phyloP scores from a whole-genome alignment of 1,284 basidiomycete genomes.

The Pascua guehoae region DNA sequence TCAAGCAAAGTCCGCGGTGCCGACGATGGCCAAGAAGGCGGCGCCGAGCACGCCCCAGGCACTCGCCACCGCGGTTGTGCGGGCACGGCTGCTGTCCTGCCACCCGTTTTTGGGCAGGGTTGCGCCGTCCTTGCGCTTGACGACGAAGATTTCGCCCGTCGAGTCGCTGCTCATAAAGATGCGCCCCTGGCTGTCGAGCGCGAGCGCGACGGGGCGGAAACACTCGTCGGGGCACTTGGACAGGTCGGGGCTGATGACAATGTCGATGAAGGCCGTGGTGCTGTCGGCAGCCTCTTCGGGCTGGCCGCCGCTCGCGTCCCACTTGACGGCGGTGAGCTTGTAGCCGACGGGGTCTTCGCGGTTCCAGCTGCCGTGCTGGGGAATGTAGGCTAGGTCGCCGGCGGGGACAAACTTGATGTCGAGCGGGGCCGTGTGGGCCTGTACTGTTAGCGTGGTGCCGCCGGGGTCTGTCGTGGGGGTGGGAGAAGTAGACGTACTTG shows the following conservation, averaged over 20 bases:
- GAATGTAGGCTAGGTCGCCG: slow-evolving; percentile 6
- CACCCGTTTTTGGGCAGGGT: not conserved
- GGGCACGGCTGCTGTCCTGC: too few relatives aligned
- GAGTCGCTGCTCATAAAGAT: slow-evolving; percentile 14
- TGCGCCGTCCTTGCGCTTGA: not conserved
- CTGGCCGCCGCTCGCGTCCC: not conserved
- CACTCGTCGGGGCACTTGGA: slow-evolving; percentile 6
- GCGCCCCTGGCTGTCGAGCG: slow-evolving; percentile 4
- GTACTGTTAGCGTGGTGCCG: not conserved
- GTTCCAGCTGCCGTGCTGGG: slow-evolving; percentile 19
- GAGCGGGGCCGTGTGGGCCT: slow-evolving; percentile 14
- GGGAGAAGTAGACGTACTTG: too few relatives aligned
- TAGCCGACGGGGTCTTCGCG: slow-evolving; percentile 8
- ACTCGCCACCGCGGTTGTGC: too few relatives aligned
- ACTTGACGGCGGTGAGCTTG: not conserved
- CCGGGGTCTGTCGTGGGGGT: too few relatives aligned
- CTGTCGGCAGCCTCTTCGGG: not conserved
- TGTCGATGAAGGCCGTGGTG: not conserved
- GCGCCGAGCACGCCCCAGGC: too few relatives aligned
- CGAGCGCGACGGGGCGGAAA: slow-evolving; percentile 16
- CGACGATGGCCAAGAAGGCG: too few relatives aligned
- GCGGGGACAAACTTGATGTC: slow-evolving; percentile 11
- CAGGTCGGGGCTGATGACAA: slow-evolving; percentile 7
- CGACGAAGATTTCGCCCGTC: slow-evolving; percentile 13
- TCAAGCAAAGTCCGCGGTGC: too few relatives aligned